Percentiles rank a stretch among this genome's conserved stretches.
These are phyloP conservation scores for Corylus americana DNA, from an alignment of 306 rosid species.

Conservation along the genomic window DNA sequence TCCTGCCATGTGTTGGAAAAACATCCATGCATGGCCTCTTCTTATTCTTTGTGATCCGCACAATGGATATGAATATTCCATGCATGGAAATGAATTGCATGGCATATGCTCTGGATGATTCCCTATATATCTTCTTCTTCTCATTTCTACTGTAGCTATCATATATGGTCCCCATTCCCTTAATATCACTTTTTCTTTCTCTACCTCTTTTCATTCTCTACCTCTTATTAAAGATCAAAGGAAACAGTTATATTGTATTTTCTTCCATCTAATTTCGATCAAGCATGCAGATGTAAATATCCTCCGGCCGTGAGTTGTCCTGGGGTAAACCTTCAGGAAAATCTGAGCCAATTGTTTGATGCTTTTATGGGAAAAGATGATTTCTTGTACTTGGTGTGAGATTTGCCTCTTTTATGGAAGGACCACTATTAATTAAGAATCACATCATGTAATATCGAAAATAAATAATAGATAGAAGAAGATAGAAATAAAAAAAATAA, in stretches of 20 bases:
- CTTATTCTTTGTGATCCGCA: conserved; percentile 23
- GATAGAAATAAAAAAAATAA: no score
- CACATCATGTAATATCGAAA: no score
- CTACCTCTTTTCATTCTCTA: no score
- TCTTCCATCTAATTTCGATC: no score
- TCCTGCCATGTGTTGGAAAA: neutral
- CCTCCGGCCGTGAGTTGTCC: neutral
- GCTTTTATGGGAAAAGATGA: neutral
- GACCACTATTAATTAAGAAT: neutral
- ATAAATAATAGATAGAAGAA: no score
- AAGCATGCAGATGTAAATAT: neutral
- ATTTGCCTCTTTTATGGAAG: neutral
- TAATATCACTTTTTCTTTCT: no score
- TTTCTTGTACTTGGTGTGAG: neutral
- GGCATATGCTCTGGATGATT: conserved; percentile 43
- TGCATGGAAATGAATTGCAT: neutral
- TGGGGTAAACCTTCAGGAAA: neutral
- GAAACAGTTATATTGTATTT: no score
- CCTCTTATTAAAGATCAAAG: no score
- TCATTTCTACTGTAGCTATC: conserved; percentile 6
- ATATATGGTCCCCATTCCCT: conserved; percentile 7
- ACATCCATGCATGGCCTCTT: neutral
- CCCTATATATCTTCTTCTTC: conserved; percentile 29
- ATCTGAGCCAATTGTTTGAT: neutral
- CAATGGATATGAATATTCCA: conserved; percentile 28